Base-by-base conservation (phyloP, 2,329 filamentous ascomycete species). In the Phaeosphaeriaceae sp. region DNA sequence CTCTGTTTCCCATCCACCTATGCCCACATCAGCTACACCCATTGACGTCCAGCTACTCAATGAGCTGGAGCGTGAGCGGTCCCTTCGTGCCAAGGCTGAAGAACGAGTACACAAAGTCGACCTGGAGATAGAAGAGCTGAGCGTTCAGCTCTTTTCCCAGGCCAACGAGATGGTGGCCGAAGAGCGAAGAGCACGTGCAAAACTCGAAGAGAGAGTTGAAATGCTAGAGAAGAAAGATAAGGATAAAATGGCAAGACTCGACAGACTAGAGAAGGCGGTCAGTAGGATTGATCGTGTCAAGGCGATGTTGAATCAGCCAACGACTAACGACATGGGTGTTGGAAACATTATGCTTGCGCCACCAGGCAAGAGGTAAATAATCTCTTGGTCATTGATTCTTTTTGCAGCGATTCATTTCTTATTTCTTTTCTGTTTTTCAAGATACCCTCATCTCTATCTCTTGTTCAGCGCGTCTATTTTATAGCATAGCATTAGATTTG, bases 151-250 rank as follows among this genome's bases (percentile, higher is more conserved):
- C 45, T 94, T 94, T 70, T 86, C 89, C 75, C 87, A 92, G 76
- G 90, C 90, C 42, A 94, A 94, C 70, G 86, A 92, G 74, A 94
- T 94, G 90, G 90, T 94, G 16, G 89, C 90, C 2, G 79, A 82
- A 15, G 90, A 94, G 77, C 78, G 90, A 35, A 81, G 84, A 48
- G 87, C 87, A 28, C 77, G 88, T 50, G 88, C 87, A 5, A 83
- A 81, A 64, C 79, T 94, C 18, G 88, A 92, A 74, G 85, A 88
- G 68, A 77, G 88, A 32, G 81, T 94, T 6, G 81, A 78, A 50
- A 78, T 86, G 63, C 74, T 94, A 17, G 89, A 92, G 75, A 76
- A 79, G 61, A 78, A 89, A 52, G 90, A 93, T 50, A 74, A 70
- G 39, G 88, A 92, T 58, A 90, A 91, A 78, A 79, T 81, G 62